Base-by-base conservation (phyloP, 176 grass and related monocot species). In the Cenchrus purpureus region DNA sequence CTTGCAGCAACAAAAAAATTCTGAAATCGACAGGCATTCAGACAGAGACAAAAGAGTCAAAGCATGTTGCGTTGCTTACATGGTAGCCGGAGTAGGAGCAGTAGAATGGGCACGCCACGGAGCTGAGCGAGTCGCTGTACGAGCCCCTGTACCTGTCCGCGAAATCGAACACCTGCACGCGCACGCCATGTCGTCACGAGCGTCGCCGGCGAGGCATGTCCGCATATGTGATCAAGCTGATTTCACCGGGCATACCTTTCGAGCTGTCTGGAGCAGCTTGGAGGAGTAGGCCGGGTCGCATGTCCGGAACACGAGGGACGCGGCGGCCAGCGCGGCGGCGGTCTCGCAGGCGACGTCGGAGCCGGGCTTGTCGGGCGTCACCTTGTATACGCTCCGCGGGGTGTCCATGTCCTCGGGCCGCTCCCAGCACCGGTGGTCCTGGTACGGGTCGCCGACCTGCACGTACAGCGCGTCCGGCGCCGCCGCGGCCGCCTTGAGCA, bases 331-430 rank as follows among this genome's bases (percentile, higher is more conserved):
- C n/a, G 91, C 89, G 0, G 85, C 91, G 3, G 89, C 87, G 29
- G 91, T 97, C 88, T 97, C 94, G n/a, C 82, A 85, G 20, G 94
- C 91, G 50, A 97, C 94, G 78, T 97, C 91, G 14, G 94, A 97
- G 0, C 89, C 94, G 2, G 94, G 94, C 73, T 70, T 91, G 40
- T 86, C 81, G 1, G 63, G 73, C 12, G 86, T 91, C 43, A 97
- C 91, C 78, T 85, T 87, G 79, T 92, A 97, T 5, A 81, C 89
- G 20, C 7, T 66, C 1, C 94, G 82, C 4, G 91, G 87, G 19
- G 89, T 94, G 71, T 94, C 91, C 91, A 90, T 92, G 88, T 94
- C 95, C 77, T 97, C 88, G 1, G 95, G 82, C 48, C 94, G 34
- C 76, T 94, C 89, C 89, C 91, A 94, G 85, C 94, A 94, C 15